Evolutionary conservation across 805 yeast genomes (phyloP).

Genomic region (Wilhelminamyces savonicus): DNA sequence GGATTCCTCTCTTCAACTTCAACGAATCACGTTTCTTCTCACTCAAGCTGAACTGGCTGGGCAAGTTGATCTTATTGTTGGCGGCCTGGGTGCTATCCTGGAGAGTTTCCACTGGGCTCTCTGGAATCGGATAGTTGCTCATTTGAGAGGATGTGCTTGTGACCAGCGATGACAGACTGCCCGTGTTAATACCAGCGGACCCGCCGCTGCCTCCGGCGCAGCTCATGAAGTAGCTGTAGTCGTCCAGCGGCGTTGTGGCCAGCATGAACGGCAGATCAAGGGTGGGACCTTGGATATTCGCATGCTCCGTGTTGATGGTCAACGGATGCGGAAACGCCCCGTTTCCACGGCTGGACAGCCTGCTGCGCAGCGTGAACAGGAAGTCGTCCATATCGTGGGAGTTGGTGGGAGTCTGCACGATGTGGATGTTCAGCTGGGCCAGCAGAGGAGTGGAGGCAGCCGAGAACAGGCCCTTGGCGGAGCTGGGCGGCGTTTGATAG

Average conservation of each 20-base stretch:
- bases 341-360: constrained; percentile 11
- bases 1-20: constrained; percentile 40
- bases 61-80: constrained; percentile 17
- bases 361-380: constrained; percentile 11
- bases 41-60: constrained; percentile 29
- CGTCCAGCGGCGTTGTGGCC: constrained; percentile 31
- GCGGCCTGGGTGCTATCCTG: constrained; percentile 5
- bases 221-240: constrained; percentile 23
- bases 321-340: constrained; percentile 27
- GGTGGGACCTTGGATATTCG: constrained; percentile 13
- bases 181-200: no score
- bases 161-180: no score
- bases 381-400: constrained; percentile 31
- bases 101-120: constrained; percentile 3
- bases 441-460: constrained; percentile 11
- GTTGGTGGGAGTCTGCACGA: constrained; percentile 6
- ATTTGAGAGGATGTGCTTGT: no score
- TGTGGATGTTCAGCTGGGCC: constrained; percentile 2
- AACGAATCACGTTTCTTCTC: constrained; percentile 41
- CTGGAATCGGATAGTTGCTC: constrained; percentile 6
- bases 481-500: constrained; percentile 34
- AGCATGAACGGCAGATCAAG: constrained; percentile 39
- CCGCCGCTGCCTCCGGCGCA: constrained; percentile 4
- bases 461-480: constrained; percentile 26
- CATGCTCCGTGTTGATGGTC: constrained; percentile 32